Evolutionary conservation across 2,329 filamentous ascomycete genomes (phyloP).

Genomic region (Penicillium sp.): DNA sequence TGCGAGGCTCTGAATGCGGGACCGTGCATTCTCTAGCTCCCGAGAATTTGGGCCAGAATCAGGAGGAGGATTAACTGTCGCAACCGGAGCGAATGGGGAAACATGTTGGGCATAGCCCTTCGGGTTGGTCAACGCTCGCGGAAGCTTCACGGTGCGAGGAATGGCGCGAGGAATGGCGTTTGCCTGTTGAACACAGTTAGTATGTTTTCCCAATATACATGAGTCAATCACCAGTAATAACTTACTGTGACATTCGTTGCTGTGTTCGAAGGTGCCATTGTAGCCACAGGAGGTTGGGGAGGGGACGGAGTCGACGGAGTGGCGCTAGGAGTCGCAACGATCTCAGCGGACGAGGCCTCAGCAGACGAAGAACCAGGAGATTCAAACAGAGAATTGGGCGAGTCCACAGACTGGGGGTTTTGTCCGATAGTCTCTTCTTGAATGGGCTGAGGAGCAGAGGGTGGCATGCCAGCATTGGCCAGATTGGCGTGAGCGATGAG

Average conservation of each 20-base stretch:
- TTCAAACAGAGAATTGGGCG: neutral
- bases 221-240: neutral
- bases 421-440: neutral
- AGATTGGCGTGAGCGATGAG: neutral
- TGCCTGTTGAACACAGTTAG: neutral
- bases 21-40: neutral
- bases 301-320: neutral
- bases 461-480: neutral
- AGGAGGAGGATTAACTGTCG: neutral
- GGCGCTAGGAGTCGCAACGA: neutral
- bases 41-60: neutral
- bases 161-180: neutral
- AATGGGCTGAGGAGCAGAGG: neutral
- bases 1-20: slow-evolving; percentile 17
- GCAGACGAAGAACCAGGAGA: neutral
- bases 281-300: neutral
- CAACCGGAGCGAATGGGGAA: neutral
- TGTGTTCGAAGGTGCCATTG: neutral
- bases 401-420: neutral
- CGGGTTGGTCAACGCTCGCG: neutral
- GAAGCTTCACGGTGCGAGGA: neutral
- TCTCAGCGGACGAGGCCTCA: neutral
- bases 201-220: neutral
- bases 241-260: neutral
- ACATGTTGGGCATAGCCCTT: neutral